Evolutionary conservation across 208 protist species (phyloP), one percentile per base, ranked within the genome.

Genomic region (Vickermania spadyakhi): DNA sequence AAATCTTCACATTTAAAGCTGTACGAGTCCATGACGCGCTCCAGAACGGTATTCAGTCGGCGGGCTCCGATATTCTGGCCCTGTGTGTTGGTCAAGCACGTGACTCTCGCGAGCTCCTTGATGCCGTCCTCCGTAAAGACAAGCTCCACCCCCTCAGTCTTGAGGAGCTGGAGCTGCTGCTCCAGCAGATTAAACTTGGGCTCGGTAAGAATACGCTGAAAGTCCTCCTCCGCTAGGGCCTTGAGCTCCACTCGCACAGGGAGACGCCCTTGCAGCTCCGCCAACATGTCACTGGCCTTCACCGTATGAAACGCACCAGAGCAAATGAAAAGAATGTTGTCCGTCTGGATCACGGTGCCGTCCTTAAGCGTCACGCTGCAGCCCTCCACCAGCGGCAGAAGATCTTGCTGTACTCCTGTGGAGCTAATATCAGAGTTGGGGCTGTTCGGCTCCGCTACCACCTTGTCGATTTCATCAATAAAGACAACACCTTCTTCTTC

Each of bases 391-490:
- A 99, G 79, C n/a, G 97, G 97, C 2, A 99, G 77, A 27, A 99
- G 72, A 58, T 99, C 97, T 59, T 98, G 91, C 85, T 99, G 97
- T 51, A 99, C 97, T 31, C 97, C 97, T 42, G 96, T 96, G 28
- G 83, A 80, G 58, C 78, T 91, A 18, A 96, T 92, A 68, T 98
- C 95, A 21, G 70, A 77, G 62, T 72, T 80, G 3, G 54, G 60
- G 59, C 69, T 77, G 22, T 69, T 68, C 18, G 69, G 70, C 30
- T 94, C 83, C 2, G 72, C 63, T 11, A 96, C 89, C 14, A 96
- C 98, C 80, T 99, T 99, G 80, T 99, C 97, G 64, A 99, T 98
- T 62, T 99, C 97, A 70, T 99, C 97, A 55, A 99, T 96, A 64
- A 99, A 98, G 5, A 99, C 96, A 50, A 99, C 96, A 30, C 97